Percentiles rank a stretch among this genome's conserved stretches.
These are phyloP conservation scores for Pichia sp. DNA, from an alignment of 1,139 yeast genomes.

Conservation along the genomic window DNA sequence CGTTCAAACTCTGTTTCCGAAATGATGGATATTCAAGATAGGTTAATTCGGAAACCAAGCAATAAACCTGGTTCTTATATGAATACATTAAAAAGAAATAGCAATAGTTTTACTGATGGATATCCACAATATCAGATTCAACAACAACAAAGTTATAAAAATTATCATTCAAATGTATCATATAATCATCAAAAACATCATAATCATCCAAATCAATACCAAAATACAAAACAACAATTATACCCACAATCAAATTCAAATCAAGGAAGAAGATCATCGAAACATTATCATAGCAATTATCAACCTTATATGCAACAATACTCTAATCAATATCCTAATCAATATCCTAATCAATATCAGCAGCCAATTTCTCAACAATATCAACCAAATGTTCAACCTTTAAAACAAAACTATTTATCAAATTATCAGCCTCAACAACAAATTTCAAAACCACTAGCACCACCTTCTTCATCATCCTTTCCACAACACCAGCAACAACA, in stretches of 20 bases:
- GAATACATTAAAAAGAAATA: slow-evolving; percentile 7
- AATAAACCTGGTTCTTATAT: slow-evolving; percentile 17
- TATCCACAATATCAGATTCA: not conserved
- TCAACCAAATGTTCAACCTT: not conserved
- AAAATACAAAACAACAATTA: not conserved
- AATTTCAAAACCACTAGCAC: not conserved
- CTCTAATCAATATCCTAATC: not conserved
- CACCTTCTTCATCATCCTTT: not conserved
- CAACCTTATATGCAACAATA: too few relatives aligned
- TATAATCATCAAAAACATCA: not conserved
- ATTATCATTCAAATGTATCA: too few relatives aligned
- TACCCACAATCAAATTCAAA: not conserved
- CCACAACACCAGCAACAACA: slow-evolving; percentile 12
- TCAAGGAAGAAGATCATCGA: too few relatives aligned
- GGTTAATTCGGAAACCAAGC: slow-evolving; percentile 34
- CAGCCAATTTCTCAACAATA: not conserved
- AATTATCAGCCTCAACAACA: not conserved
- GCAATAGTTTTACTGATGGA: not conserved
- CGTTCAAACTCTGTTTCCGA: slow-evolving; percentile 33
- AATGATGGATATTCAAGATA: slow-evolving; percentile 33
- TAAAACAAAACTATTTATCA: not conserved
- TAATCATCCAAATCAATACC: not conserved
- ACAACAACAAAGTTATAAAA: not conserved
- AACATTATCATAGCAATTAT: too few relatives aligned
- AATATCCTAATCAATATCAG: not conserved